A percentile compares a stretch with the other conserved stretches of the same genome.
These are phyloP conservation scores for Hanseniaspora pseudoguilliermondii DNA, from an alignment of 805 yeast genomes.

Conservation along the genomic window DNA sequence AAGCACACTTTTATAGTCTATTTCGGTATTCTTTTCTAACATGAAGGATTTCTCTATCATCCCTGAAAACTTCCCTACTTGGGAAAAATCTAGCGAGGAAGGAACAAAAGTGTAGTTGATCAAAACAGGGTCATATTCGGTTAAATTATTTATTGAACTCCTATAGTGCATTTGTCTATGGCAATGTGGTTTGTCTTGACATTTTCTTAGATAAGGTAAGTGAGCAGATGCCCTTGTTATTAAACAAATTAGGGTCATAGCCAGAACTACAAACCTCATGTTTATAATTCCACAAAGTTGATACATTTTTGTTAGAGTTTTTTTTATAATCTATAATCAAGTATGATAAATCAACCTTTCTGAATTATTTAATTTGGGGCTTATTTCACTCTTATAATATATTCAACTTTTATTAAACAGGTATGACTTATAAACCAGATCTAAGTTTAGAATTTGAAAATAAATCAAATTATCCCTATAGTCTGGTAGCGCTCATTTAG, in stretches of 20 bases:
- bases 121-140: slow-evolving; percentile 31
- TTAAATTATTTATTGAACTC: slow-evolving; percentile 30
- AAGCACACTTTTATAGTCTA: slow-evolving; percentile 28
- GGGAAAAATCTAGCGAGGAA: neutral
- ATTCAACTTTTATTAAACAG: no score
- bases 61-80: slow-evolving; percentile 19
- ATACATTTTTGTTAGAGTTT: neutral
- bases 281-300: no score
- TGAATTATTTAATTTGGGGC: neutral
- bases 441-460: neutral
- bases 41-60: slow-evolving; percentile 34
- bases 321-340: neutral
- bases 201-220: slow-evolving; percentile 39
- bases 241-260: neutral
- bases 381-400: neutral
- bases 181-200: slow-evolving; percentile 77
- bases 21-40: neutral
- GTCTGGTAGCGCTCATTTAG: neutral
- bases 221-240: neutral
- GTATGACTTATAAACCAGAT: no score
- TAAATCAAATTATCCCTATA: neutral
- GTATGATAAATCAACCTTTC: neutral
- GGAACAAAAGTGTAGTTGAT: slow-evolving; percentile 21
- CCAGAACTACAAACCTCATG: neutral
- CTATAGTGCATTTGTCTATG: slow-evolving; percentile 46